Evolutionary conservation across 192 early-diverging fungal genomes (phyloP).

Genomic region (Umbelopsis ramanniana): DNA sequence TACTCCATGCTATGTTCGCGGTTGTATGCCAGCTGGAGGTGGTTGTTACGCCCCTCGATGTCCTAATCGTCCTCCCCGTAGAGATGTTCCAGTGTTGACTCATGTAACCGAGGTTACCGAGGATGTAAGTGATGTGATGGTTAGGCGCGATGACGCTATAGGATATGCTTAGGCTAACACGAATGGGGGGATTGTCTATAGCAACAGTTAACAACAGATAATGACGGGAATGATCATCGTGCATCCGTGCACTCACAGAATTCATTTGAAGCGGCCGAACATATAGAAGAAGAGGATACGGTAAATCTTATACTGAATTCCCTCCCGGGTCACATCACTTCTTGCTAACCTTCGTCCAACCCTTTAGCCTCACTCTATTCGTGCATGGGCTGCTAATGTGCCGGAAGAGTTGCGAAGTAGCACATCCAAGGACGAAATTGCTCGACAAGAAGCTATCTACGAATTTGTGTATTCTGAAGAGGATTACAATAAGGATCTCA

Average conservation of each 20-base stretch:
- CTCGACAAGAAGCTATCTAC: conserved; percentile 94
- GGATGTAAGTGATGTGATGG: not conserved
- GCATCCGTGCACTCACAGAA: not conserved
- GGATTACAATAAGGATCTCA: conserved; percentile 89
- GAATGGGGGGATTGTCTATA: not conserved
- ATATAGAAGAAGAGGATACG: conserved; percentile 16
- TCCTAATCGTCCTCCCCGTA: conserved; percentile 27
- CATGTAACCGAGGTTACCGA: not conserved
- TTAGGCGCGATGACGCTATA: not conserved
- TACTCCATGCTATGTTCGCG: conserved; percentile 78
- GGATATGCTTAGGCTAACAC: not conserved
- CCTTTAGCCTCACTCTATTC: conserved; percentile 21
- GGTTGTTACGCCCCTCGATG: conserved; percentile 39
- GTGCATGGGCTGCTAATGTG: conserved; percentile 77
- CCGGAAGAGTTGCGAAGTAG: conserved; percentile 72
- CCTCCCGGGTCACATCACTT: too few species aligned
- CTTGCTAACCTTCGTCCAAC: too few species aligned
- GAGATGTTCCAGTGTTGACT: not conserved
- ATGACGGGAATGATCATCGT: not conserved
- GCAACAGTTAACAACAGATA: not conserved
- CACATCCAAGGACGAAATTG: conserved; percentile 72
- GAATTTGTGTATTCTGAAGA: conserved; percentile 91
- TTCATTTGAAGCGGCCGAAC: not conserved
- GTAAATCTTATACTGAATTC: not conserved
- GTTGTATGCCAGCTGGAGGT: conserved; percentile 27